phyloP scores from a whole-genome alignment of 139 green algal species.

The Pycnococcus provasolii region DNA sequence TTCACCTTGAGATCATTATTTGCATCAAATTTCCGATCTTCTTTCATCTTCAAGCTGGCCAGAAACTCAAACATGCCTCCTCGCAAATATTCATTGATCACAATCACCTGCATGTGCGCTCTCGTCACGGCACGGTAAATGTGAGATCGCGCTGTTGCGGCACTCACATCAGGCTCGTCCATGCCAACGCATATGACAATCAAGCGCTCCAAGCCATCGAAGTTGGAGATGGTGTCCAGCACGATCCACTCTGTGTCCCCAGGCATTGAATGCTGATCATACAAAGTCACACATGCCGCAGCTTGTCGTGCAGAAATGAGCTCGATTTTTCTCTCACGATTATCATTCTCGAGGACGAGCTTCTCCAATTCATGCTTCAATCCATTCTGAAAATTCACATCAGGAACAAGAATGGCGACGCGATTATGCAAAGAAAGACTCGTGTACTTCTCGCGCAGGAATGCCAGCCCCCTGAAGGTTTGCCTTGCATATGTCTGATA shows the following conservation, averaged over 20 bases:
- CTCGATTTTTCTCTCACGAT: too few species aligned
- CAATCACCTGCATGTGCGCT: background rate
- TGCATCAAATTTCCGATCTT: too few species aligned
- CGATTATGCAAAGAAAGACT: background rate
- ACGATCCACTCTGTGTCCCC: too few species aligned
- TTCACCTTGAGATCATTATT: too few species aligned
- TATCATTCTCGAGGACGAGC: background rate
- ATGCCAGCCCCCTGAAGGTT: too few species aligned
- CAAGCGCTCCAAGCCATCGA: constrained; percentile 1
- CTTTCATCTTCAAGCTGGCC: background rate
- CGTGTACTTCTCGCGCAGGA: background rate
- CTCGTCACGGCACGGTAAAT: background rate
- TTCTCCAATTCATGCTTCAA: too few species aligned
- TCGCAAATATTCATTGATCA: background rate
- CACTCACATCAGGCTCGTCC: background rate
- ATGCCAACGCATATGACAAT: background rate
- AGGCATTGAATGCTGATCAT: too few species aligned
- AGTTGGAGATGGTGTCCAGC: background rate
- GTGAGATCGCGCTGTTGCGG: background rate
- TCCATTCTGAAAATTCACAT: background rate
- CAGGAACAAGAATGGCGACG: background rate
- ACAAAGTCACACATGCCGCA: too few species aligned
- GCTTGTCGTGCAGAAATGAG: too few species aligned
- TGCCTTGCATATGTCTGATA: too few species aligned
- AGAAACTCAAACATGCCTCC: background rate